These are phyloP conservation scores for Arbutus unedo DNA, from an alignment of 148 eudicot genomes.

Conservation along the genomic window DNA sequence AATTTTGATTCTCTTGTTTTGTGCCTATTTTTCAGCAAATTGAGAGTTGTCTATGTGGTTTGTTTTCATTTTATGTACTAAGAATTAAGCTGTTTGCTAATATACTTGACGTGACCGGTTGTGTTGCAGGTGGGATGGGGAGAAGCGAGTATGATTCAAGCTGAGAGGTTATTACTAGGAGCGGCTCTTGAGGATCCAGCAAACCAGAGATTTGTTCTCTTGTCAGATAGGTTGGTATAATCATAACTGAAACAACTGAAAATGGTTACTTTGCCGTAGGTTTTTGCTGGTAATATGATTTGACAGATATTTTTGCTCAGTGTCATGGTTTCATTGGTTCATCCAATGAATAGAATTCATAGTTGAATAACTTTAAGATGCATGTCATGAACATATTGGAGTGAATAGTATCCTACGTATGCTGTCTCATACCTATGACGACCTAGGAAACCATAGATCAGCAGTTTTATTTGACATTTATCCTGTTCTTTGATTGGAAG, in stretches of 20 bases:
- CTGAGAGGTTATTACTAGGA: constrained; percentile 78
- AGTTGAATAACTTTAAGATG: background rate
- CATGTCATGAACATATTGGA: background rate
- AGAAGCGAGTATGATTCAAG: constrained; percentile 86
- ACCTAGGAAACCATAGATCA: background rate
- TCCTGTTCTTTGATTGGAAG: background rate
- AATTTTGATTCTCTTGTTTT: background rate
- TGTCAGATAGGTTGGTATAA: constrained; percentile 77
- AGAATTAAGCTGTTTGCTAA: constrained; percentile 1
- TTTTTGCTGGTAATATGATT: background rate
- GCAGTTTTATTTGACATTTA: background rate
- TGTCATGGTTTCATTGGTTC: background rate
- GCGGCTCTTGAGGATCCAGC: constrained; percentile 87
- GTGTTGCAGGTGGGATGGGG: constrained; percentile 89
- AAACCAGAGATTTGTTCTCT: constrained; percentile 91
- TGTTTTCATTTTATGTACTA: background rate
- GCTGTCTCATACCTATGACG: background rate
- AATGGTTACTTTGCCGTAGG: background rate
- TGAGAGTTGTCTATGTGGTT: background rate
- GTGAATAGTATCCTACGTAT: background rate
- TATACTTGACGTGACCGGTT: constrained; percentile 11
- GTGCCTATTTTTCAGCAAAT: background rate
- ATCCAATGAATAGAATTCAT: background rate
- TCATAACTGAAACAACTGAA: background rate
- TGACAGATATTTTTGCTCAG: background rate